Evolutionary conservation across 2,329 filamentous ascomycete species (phyloP).

Genomic region (Hypoxylon sp.): DNA sequence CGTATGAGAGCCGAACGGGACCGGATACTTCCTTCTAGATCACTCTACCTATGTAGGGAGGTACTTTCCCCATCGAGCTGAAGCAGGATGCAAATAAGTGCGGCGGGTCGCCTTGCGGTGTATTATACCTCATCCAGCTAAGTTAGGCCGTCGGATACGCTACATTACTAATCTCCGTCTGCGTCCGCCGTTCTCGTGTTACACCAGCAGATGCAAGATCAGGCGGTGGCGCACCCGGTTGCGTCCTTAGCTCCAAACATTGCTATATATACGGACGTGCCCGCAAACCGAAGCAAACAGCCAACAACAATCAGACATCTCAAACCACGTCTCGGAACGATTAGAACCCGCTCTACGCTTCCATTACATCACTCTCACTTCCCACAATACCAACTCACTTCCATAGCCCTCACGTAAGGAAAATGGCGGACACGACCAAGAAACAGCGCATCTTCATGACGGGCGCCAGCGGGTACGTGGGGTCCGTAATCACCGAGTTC

Average conservation of each 20-base stretch:
- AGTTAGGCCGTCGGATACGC: background rate
- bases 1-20: background rate
- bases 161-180: background rate
- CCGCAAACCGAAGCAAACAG: background rate
- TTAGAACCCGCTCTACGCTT: background rate
- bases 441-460: constrained; percentile 55
- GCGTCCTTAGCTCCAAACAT: background rate
- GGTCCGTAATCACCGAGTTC: constrained; percentile 52
- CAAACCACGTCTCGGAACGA: background rate
- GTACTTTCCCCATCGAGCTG: background rate
- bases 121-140: background rate
- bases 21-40: background rate
- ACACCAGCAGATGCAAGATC: background rate
- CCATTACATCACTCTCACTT: background rate
- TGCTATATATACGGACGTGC: background rate
- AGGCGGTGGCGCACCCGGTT: background rate
- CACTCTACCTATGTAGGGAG: no score
- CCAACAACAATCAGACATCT: background rate
- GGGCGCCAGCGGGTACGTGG: constrained; percentile 57
- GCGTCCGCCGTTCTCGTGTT: background rate
- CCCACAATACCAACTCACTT: background rate
- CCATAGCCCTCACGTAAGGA: background rate
- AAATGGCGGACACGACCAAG: constrained; percentile 33
- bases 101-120: background rate
- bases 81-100: background rate